Evolutionary conservation across 108 stramenopile species (phyloP), one percentile per base, ranked within the genome.

Genomic region (Conticribra weissflogii): DNA sequence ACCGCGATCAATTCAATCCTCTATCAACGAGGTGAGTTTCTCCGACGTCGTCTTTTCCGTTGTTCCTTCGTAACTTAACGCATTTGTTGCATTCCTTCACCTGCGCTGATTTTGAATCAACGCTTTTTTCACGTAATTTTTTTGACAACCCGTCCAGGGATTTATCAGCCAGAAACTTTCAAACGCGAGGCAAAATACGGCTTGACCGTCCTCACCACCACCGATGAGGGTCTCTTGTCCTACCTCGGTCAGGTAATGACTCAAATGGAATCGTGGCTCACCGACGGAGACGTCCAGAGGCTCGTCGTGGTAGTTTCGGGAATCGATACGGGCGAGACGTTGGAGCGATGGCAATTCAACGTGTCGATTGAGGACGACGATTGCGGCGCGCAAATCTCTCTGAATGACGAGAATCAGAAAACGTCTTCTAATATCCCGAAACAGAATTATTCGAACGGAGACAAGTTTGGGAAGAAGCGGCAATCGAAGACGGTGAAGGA

Each of bases 291-390:
- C 52, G 89, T 99, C 25, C 96, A 98, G 64, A 85, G 97, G 21
- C 67, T 99, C 22, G 98, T 98, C 4, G 83, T 98, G n/a, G 98
- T 98, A 29, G 94, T 99, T 14, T 85, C 88, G 24, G 98, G 98
- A 5, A 85, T 93, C 15, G 98, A 98, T 71, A 90, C 89, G 21
- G 92, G 91, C 18, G 94, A 98, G 49, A 97, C 96, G 18, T 82
- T 99, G 63, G 98, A 99, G 66, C 88, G 98, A 19, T 99, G 98
- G 98, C 96, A 97, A 57, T 99, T 99, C 86, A 93, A 97, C 72
- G 96, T 98, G 5, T 54, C 78, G n/a, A 77, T 96, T 21, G 87
- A 78, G 19, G 80, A 75, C 41, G 81, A 62, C 18, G 64, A 46
- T 28, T 21, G 32, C 3, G 29, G 30, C 17, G 28, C 3, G 19